Evolutionary conservation across 805 yeast species (phyloP).

Genomic region (Barnettozyma botsteinii): DNA sequence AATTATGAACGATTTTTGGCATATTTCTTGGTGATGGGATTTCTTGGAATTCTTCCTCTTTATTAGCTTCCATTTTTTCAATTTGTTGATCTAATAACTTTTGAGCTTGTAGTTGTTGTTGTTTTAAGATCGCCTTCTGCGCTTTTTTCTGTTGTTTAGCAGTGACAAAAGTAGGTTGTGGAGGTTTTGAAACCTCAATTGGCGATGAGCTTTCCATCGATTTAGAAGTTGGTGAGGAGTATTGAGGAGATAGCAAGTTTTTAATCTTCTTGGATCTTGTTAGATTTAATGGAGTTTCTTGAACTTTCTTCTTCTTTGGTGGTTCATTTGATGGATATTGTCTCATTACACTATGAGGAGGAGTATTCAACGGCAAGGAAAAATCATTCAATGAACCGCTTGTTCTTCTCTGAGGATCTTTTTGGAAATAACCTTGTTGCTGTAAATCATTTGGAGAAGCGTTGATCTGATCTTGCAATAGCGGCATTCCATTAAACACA

Average conservation of each 20-base stretch:
- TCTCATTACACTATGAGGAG: conserved; percentile 26
- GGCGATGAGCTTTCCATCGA: conserved; percentile 1
- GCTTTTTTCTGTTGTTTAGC: conserved; percentile 13
- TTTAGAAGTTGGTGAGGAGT: conserved; percentile 22
- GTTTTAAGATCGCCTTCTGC: conserved; percentile 12
- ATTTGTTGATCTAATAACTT: conserved; percentile 1
- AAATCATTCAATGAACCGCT: conserved; percentile 10
- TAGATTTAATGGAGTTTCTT: conserved; percentile 22
- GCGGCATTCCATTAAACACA: neutral
- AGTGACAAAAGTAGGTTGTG: conserved; percentile 19
- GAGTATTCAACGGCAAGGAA: conserved; percentile 21
- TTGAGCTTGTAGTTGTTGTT: conserved; percentile 4
- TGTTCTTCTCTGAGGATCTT: conserved; percentile 5
- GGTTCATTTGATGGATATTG: conserved; percentile 7
- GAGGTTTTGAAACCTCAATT: conserved; percentile 17
- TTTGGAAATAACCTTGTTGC: conserved; percentile 2
- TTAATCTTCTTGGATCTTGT: conserved; percentile 18
- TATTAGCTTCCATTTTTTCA: conserved; percentile 1
- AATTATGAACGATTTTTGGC: conserved; percentile 21
- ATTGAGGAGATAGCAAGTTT: conserved; percentile 25
- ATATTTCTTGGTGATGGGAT: conserved; percentile 22
- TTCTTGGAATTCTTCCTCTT: conserved; percentile 7
- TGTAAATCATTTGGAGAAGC: neutral
- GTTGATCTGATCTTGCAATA: neutral
- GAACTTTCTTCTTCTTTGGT: conserved; percentile 13